A percentile compares a stretch with the other conserved stretches of the same genome.
Conservation (phyloP, 1,139 yeast genomes). For the Candida sanyaensis region DNA sequence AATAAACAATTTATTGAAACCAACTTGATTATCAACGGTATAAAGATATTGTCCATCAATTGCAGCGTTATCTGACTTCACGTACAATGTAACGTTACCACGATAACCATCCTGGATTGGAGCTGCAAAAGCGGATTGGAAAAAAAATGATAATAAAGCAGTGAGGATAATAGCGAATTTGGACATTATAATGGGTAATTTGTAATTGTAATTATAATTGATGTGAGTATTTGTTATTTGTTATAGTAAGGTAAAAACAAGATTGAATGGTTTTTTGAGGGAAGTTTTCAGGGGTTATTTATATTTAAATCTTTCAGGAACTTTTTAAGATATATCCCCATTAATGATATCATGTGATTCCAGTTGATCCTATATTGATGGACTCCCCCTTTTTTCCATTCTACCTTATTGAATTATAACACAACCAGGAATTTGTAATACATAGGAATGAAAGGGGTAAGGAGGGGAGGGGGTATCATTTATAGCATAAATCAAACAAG, state of each 20-base stretch:
- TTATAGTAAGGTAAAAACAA: background rate
- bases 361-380: too few species aligned
- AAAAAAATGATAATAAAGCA: slow-evolving; percentile 4
- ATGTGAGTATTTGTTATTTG: background rate
- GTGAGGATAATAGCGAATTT: slow-evolving; percentile 1
- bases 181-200: too few species aligned
- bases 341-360: too few species aligned
- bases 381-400: too few species aligned
- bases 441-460: too few species aligned
- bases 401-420: too few species aligned
- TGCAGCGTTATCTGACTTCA: slow-evolving; percentile 1
- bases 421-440: too few species aligned
- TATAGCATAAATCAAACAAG: too few species aligned
- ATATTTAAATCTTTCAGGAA: background rate
- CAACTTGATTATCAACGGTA: background rate
- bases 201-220: background rate
- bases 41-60: slow-evolving; percentile 1
- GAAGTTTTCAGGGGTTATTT: background rate
- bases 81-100: slow-evolving; percentile 4
- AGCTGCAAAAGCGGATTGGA: slow-evolving; percentile 4
- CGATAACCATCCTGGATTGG: slow-evolving; percentile 5
- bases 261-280: background rate
- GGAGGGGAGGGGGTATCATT: too few species aligned
- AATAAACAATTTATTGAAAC: slow-evolving; percentile 1
- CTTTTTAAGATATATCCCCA: background rate